Evolutionary conservation across 805 yeast genomes (phyloP), one percentile per base, ranked within the genome.

Genomic region (Sporopachydermia lactativora): DNA sequence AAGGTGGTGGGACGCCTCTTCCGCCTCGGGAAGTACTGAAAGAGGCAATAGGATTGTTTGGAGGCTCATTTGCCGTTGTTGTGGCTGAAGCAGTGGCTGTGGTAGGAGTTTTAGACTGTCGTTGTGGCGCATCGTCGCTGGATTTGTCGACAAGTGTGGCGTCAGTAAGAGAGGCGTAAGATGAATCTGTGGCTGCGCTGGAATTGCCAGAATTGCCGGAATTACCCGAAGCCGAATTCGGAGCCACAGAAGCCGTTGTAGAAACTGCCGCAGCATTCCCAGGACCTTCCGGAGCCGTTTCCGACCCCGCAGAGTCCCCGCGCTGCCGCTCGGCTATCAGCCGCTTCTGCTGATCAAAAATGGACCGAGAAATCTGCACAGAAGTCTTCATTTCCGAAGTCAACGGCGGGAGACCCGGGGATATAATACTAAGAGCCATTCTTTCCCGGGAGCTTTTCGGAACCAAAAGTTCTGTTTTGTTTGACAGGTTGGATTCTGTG

Each of bases 321-420:
- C n/a, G 8, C n/a, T 24, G 31, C 31, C 31, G 31, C n/a, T 24
- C 31, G 31, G 31, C 31, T 8, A 24, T 24, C n/a, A 24, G 31
- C 31, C 31, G 31, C n/a, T 24, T 24, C 31, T 24, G 31, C n/a
- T 24, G 31, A 24, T 24, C 31, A n/a, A 24, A 24, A 24, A 24
- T 24, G 13, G 31, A 24, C 31, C 31, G 8, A 8, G 31, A 24
- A 24, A 24, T 24, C 31, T 24, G 31, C 8, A 24, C 31, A 24
- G 31, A 24, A n/a, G 31, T n/a, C n/a, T 24, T 24, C 31, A 24
- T 24, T n/a, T 8, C 31, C 31, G 31, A 24, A 8, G 31, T 24
- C 31, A 24, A 24, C 31, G 31, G 31, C n/a, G 31, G 31, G 8
- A 24, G 31, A 24, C 31, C 31, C n/a, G 31, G 31, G n/a, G 31